phyloP scores from a whole-genome alignment of 208 protist genomes.

The Trypanosomatidae sp. region DNA sequence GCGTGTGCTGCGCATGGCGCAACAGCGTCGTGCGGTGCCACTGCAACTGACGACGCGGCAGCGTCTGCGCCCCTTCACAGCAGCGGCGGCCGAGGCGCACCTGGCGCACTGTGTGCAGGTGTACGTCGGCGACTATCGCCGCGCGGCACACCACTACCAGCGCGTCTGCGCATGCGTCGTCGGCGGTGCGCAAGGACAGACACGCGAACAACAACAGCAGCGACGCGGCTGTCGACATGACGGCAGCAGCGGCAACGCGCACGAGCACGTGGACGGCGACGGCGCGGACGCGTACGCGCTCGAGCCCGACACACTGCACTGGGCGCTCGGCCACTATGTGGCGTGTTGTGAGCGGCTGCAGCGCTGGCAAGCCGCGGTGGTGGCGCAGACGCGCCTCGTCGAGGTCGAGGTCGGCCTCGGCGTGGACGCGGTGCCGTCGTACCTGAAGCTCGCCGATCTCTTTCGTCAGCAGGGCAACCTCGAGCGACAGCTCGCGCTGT shows the following conservation, averaged over 20 bases:
- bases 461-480: slow-evolving; percentile 21
- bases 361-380: slow-evolving; percentile 22
- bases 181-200: background rate
- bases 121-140: slow-evolving; percentile 51
- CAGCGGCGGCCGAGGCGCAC: slow-evolving; percentile 40
- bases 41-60: slow-evolving; percentile 12
- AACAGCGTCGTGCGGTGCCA: too few relatives aligned
- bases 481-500: slow-evolving; percentile 31
- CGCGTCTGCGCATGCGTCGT: slow-evolving; percentile 3
- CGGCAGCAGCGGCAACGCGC: background rate
- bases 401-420: slow-evolving; percentile 31
- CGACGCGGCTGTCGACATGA: background rate
- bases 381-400: slow-evolving; percentile 35
- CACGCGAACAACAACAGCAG: slow-evolving; percentile 1
- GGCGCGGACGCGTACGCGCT: slow-evolving; percentile 1
- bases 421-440: slow-evolving; percentile 18
- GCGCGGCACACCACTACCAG: slow-evolving; percentile 50
- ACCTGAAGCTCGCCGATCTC: slow-evolving; percentile 35
- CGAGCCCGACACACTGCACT: slow-evolving; percentile 37
- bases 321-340: slow-evolving; percentile 52
- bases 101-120: slow-evolving; percentile 56
- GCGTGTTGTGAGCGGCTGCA: slow-evolving; percentile 44
- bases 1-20: slow-evolving; percentile 17
- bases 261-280: background rate
- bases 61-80: slow-evolving; percentile 11